These are phyloP conservation scores for Picea abies DNA, from an alignment of 83 land plant species.

Conservation along the genomic window DNA sequence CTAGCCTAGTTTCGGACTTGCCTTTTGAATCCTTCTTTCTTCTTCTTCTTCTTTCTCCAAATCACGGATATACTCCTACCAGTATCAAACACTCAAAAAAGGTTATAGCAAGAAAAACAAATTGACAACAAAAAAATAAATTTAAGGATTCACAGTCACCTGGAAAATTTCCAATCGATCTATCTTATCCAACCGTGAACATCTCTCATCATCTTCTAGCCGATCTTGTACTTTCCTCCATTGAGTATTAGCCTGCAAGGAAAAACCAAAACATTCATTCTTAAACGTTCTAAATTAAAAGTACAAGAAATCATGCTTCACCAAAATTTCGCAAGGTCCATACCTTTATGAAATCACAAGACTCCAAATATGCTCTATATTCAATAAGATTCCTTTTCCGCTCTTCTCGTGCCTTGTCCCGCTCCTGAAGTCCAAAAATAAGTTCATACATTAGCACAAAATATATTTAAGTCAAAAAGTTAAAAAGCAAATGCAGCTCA, in stretches of 20 bases:
- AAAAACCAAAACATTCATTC: not conserved
- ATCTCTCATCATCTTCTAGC: conserved; percentile 97
- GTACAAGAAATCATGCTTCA: not conserved
- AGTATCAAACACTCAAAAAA: not conserved
- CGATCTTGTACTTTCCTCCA: conserved; percentile 98
- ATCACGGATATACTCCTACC: conserved; percentile 91
- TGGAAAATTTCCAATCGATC: conserved; percentile 88
- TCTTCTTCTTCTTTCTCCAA: conserved; percentile 97
- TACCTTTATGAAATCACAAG: conserved; percentile 97
- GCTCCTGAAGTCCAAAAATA: conserved; percentile 51
- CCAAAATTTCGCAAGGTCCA: not conserved
- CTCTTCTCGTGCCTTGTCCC: conserved; percentile 88
- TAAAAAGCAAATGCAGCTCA: not conserved
- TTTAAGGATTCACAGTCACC: conserved; percentile 31
- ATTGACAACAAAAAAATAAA: not conserved
- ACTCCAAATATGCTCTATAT: conserved; percentile 74
- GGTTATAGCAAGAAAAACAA: conserved; percentile 9
- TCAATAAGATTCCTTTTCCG: conserved; percentile 67
- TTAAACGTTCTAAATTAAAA: not conserved
- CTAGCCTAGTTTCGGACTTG: conserved; percentile 8
- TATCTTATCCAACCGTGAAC: conserved; percentile 88
- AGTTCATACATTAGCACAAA: not conserved
- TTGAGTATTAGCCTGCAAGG: conserved; percentile 78
- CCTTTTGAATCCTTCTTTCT: conserved; percentile 85
- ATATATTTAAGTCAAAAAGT: not conserved